Percentiles rank a stretch among this genome's conserved stretches.
Conservation (phyloP, 139 green algal species). For the Monoraphidium neglectum region DNA sequence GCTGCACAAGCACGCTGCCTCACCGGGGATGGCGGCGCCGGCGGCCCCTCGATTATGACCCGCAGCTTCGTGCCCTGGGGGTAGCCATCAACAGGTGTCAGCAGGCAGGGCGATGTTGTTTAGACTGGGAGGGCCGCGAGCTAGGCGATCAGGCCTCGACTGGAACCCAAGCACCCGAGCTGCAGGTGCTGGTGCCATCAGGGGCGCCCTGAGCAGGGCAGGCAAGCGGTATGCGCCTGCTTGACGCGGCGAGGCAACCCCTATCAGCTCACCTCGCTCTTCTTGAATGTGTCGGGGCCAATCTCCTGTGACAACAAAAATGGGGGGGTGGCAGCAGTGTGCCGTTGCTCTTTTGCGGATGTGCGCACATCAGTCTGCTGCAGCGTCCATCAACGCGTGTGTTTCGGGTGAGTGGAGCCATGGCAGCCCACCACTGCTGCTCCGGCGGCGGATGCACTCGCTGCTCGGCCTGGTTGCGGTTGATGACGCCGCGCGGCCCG, state of each 20-base stretch:
- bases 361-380: background rate
- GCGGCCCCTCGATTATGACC: constrained; percentile 56
- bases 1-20: background rate
- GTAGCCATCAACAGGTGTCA: background rate
- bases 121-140: too few species aligned
- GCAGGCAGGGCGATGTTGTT: background rate
- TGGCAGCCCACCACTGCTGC: background rate
- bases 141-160: background rate
- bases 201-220: background rate
- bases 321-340: background rate
- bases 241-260: background rate
- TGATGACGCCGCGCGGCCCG: too few species aligned
- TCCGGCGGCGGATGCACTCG: background rate
- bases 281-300: constrained; percentile 24
- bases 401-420: background rate
- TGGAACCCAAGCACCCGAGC: background rate
- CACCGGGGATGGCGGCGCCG: constrained; percentile 56
- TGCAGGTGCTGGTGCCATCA: background rate
- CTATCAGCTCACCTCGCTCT: background rate
- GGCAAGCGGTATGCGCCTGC: background rate
- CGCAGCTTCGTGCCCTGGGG: constrained; percentile 48
- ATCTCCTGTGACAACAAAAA: constrained; percentile 16
- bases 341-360: background rate
- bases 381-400: background rate
- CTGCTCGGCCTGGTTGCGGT: background rate